Evolutionary conservation across 176 grass and related monocot species (phyloP), one percentile per base, ranked within the genome.

Genomic region (Raddia distichophylla): DNA sequence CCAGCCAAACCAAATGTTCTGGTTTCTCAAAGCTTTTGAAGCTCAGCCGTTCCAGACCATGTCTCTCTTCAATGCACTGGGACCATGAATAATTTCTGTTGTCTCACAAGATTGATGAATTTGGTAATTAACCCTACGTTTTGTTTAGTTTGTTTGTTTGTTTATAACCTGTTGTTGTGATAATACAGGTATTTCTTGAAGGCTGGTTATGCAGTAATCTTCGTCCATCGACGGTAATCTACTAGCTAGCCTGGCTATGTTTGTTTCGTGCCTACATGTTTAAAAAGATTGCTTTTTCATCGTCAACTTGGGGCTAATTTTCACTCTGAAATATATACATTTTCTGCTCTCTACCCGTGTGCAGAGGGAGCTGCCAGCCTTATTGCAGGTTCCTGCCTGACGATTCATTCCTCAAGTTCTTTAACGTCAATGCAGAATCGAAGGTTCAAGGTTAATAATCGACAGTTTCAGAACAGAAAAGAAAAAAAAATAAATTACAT

Each of bases 201-300:
- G 84, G 89, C 89, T 63, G 91, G 91, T 83, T 97, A 97, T 82
- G 91, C 94, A 8, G 91, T 97, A 60, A 91, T 97, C 35, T 97
- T 97, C 59, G 6, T 91, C 19, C 82, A 97, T 82, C 81, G 94
- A 51, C 64, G 87, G 94, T 97, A 80, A 80, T 46, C 35, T 42
- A 32, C 9, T 56, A 73, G 27, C 9, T 56, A 73, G 27, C 11
- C 62, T 10, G 60, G 44, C 8, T 40, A 40, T 66, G 43, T 78
- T 16, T 66, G 9, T 45, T 73, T 19, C 27, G 17, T 20, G 44
- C 56, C 43, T 35, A 76, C 1, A 74, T 69, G 69, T 4, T 18
- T 55, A 22, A 61, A 71, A 50, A 22, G 42, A 22, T 14, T 72
- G 37, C 12, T 37, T 17, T 15, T 15, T 33, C 15, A 7, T 56